phyloP scores from a whole-genome alignment of 352 stramenopile species.

The Globisporangium solare region DNA sequence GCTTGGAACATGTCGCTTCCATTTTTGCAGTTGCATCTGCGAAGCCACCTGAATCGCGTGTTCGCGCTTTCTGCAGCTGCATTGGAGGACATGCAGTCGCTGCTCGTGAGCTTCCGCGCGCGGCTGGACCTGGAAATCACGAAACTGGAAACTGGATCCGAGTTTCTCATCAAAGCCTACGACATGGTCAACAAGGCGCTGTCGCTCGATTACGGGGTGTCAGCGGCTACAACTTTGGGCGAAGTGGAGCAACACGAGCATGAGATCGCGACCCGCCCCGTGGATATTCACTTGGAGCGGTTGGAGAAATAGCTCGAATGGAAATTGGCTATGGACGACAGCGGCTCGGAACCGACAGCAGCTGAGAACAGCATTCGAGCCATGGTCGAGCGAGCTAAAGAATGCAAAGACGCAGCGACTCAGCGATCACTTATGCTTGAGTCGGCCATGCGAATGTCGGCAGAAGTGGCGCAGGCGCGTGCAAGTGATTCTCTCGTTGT shows the following conservation, averaged over 20 bases:
- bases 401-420: constrained; percentile 36
- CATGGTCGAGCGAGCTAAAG: constrained; percentile 72
- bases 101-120: constrained; percentile 73
- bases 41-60: constrained; percentile 62
- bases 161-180: constrained; percentile 84
- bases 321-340: constrained; percentile 56
- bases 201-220: constrained; percentile 51
- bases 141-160: constrained; percentile 79
- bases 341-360: constrained; percentile 2
- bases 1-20: constrained; percentile 81
- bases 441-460: background rate
- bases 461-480: background rate
- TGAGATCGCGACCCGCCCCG: constrained; percentile 30
- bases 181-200: constrained; percentile 56
- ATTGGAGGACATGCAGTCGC: constrained; percentile 77
- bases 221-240: constrained; percentile 22
- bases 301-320: constrained; percentile 59
- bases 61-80: constrained; percentile 53
- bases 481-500: constrained; percentile 27
- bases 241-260: constrained; percentile 23
- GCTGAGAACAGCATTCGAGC: constrained; percentile 41
- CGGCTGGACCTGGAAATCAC: constrained; percentile 80
- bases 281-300: constrained; percentile 69
- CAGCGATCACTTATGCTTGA: background rate
- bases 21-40: constrained; percentile 69